Conservation (phyloP, 2,329 filamentous ascomycete species). For the Ceratocystis harringtonii region DNA sequence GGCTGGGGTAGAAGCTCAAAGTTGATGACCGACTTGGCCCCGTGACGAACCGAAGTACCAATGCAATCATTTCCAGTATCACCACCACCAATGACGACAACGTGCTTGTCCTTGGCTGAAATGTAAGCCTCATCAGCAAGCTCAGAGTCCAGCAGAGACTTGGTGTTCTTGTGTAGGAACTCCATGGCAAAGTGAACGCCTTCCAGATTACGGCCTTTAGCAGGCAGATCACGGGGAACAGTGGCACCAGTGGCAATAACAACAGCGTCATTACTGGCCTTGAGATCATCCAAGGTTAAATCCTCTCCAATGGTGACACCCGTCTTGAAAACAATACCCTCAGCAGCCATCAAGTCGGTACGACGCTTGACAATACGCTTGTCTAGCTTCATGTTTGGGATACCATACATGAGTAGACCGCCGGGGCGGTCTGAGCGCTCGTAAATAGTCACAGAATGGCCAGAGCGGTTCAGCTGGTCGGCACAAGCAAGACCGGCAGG, state of each 20-base stretch:
- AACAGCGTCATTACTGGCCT: conserved; percentile 62
- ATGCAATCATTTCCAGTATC: conserved; percentile 98
- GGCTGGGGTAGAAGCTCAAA: conserved; percentile 92
- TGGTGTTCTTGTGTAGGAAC: conserved; percentile 94
- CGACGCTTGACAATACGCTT: conserved; percentile 93
- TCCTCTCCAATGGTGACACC: conserved; percentile 65
- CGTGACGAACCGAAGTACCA: conserved; percentile 87
- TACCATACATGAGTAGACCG: conserved; percentile 94
- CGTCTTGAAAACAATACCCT: conserved; percentile 72
- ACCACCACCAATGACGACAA: conserved; percentile 92
- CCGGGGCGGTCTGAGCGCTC: conserved; percentile 83
- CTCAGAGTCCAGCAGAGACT: conserved; percentile 86
- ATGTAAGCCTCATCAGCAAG: conserved; percentile 75
- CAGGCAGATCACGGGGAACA: conserved; percentile 81
- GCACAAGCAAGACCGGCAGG: conserved; percentile 80
- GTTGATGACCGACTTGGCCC: conserved; percentile 90
- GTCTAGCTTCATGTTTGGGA: conserved; percentile 99
- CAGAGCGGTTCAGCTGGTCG: conserved; percentile 87
- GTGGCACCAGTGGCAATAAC: conserved; percentile 87
- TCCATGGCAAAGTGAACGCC: conserved; percentile 96
- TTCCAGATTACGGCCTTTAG: conserved; percentile 72
- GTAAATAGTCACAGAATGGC: conserved; percentile 77
- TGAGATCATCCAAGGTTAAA: conserved; percentile 55
- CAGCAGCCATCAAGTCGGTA: conserved; percentile 84
- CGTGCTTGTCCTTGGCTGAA: conserved; percentile 87